These are phyloP conservation scores for Penicillium desertorum DNA, from an alignment of 495 filamentous ascomycete genomes.

Conservation along the genomic window DNA sequence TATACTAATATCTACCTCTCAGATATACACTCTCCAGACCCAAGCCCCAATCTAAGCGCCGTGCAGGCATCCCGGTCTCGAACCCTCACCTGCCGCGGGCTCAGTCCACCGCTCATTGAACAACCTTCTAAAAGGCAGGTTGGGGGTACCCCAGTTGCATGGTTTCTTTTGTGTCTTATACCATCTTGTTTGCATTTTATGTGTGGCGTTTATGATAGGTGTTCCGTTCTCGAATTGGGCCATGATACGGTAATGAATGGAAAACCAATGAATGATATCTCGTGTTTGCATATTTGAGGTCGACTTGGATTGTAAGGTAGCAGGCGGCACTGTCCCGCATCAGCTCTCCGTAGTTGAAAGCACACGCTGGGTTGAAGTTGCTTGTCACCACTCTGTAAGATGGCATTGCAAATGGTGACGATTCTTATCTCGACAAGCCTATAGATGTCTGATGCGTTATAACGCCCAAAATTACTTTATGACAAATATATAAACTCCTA, in stretches of 20 bases:
- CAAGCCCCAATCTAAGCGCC: conserved; percentile 47
- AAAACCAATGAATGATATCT: conserved; percentile 9
- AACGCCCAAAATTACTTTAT: too few species aligned
- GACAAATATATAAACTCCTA: too few species aligned
- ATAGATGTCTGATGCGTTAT: too few species aligned
- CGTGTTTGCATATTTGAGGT: not conserved
- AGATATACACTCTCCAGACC: conserved; percentile 51
- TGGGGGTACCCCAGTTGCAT: conserved; percentile 6
- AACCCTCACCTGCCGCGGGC: conserved; percentile 30
- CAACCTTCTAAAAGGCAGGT: not conserved
- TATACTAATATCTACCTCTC: conserved; percentile 20
- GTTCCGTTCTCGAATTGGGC: conserved; percentile 12
- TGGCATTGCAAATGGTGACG: not conserved
- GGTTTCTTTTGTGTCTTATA: conserved; percentile 26
- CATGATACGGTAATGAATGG: conserved; percentile 31
- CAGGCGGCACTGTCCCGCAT: not conserved
- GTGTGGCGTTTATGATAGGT: conserved; percentile 18
- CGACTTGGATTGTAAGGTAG: not conserved
- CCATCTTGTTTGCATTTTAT: conserved; percentile 32
- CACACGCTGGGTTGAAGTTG: not conserved
- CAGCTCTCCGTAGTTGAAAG: not conserved
- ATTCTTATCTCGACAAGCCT: too few species aligned
- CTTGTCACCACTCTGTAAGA: not conserved
- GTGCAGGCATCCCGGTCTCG: conserved; percentile 41
- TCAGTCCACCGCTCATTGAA: conserved; percentile 19